Percentiles rank a stretch among this genome's conserved stretches.
phyloP scores from a whole-genome alignment of 768 basidiomycete species.

The Cystobasidium tubakii region DNA sequence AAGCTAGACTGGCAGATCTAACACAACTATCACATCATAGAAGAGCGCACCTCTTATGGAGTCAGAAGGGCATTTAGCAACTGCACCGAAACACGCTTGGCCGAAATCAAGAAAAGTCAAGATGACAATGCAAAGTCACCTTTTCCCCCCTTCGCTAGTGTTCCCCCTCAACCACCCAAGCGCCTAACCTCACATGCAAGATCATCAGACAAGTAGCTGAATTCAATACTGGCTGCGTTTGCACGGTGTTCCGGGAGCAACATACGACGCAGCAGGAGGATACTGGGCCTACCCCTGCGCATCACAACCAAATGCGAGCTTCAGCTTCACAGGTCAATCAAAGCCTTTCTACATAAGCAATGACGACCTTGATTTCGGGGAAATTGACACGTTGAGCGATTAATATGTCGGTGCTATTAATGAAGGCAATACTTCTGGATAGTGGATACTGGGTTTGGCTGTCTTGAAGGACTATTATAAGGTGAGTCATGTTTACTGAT shows the following conservation, averaged over 20 bases:
- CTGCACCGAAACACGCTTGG: background rate
- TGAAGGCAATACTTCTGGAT: slow-evolving; percentile 9
- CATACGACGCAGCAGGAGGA: background rate
- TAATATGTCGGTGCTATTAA: slow-evolving; percentile 23
- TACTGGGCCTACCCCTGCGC: slow-evolving; percentile 27
- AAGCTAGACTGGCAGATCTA: background rate
- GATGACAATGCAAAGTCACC: background rate
- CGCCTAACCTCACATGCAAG: no score
- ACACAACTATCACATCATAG: background rate
- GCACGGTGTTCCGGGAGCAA: slow-evolving; percentile 3
- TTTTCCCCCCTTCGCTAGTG: background rate
- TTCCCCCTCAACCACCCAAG: background rate
- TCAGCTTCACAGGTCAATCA: background rate
- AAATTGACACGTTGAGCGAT: background rate
- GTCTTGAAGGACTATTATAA: slow-evolving; percentile 29
- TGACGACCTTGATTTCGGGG: slow-evolving; percentile 17
- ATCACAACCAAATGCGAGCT: background rate
- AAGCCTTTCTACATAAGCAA: background rate
- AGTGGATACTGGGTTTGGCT: slow-evolving; percentile 13
- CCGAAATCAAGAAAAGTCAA: background rate
- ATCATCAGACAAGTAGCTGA: background rate
- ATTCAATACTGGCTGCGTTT: no score
- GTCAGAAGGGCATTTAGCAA: background rate
- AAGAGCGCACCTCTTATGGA: background rate
- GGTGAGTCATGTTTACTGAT: background rate